phyloP scores from a whole-genome alignment of 306 rosid genomes.

The Pyrus communis region DNA sequence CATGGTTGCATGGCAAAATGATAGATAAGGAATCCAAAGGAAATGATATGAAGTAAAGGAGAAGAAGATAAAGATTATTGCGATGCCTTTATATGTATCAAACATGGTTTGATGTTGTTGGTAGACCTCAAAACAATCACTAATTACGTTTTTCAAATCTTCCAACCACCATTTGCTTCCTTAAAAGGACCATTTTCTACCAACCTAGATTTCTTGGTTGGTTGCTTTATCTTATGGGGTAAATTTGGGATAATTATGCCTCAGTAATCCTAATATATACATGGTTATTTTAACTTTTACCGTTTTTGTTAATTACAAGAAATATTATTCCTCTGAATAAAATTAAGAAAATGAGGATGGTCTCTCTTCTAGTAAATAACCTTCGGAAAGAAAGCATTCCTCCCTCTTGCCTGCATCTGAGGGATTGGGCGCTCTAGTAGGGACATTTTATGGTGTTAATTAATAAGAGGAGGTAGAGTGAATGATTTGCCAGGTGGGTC shows the following conservation, averaged over 20 bases:
- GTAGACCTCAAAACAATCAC: conserved; percentile 49
- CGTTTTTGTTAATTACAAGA: not conserved
- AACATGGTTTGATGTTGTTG: conserved; percentile 46
- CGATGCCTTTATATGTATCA: not conserved
- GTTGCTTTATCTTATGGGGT: conserved; percentile 27
- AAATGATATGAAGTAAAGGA: not conserved
- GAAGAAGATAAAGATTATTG: not conserved
- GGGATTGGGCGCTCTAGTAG: no score
- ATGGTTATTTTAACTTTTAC: not conserved
- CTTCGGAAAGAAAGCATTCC: no score
- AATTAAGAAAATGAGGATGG: no score
- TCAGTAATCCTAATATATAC: not conserved
- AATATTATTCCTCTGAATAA: not conserved
- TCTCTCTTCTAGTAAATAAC: no score
- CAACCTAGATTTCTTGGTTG: conserved; percentile 34
- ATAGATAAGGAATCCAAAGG: conserved; percentile 23
- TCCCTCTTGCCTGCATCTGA: no score
- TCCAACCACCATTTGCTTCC: conserved; percentile 51
- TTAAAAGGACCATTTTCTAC: conserved; percentile 39
- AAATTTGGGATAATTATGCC: conserved; percentile 11
- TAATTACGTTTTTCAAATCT: conserved; percentile 20
- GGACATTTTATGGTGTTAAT: no score
- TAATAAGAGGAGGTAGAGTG: no score
- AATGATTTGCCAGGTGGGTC: no score
- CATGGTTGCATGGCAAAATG: conserved; percentile 54